phyloP scores from a whole-genome alignment of 2,329 filamentous ascomycete genomes.

The Sphaerulina musiva region DNA sequence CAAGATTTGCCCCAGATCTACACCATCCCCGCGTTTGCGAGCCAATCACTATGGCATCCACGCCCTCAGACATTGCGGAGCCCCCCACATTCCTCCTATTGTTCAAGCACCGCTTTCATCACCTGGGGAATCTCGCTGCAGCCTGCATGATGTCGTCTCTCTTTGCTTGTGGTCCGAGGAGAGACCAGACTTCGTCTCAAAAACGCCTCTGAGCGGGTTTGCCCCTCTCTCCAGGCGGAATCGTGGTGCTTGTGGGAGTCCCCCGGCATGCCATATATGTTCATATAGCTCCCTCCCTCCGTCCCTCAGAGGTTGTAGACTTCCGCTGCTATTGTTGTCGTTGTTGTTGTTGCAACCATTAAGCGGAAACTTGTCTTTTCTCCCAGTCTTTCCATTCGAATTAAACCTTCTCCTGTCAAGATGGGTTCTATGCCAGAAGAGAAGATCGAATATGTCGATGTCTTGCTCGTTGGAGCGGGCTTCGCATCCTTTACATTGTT shows the following conservation, averaged over 20 bases:
- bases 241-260: constrained; percentile 2
- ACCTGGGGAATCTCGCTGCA: too few relatives aligned
- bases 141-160: constrained; percentile 2
- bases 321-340: background rate
- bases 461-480: constrained; percentile 21
- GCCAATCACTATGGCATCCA: constrained; percentile 3
- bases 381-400: constrained; percentile 12
- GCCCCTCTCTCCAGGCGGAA: too few relatives aligned
- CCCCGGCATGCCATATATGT: constrained; percentile 12
- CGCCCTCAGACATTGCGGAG: constrained; percentile 1
- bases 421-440: constrained; percentile 27
- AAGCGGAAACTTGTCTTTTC: too few relatives aligned
- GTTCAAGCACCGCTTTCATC: too few relatives aligned
- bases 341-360: constrained; percentile 1
- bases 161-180: constrained; percentile 1
- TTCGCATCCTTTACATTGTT: constrained; percentile 21
- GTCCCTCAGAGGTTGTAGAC: background rate
- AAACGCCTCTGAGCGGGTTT: too few relatives aligned
- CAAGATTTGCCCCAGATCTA: background rate
- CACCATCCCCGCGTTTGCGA: background rate
- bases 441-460: constrained; percentile 21
- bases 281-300: background rate
- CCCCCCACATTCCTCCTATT: too few relatives aligned
- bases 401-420: constrained; percentile 18
- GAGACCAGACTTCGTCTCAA: constrained; percentile 8